phyloP scores from a whole-genome alignment of 2,329 filamentous ascomycete genomes.

The Penicillium glabrum region DNA sequence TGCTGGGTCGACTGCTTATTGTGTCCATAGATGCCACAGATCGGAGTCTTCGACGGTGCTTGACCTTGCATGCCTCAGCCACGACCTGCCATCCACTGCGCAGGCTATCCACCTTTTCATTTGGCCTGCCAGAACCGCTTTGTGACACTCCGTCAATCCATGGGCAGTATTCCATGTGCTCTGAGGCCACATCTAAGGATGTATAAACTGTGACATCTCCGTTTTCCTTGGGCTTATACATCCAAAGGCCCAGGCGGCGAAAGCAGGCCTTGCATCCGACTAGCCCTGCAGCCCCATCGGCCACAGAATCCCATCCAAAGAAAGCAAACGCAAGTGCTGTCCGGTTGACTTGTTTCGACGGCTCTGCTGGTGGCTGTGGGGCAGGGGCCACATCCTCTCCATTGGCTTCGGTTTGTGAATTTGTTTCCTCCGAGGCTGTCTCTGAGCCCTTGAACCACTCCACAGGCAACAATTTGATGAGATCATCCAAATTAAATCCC shows the following conservation, averaged over 20 bases:
- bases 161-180: slow-evolving; percentile 82
- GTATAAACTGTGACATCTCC: slow-evolving; percentile 36
- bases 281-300: slow-evolving; percentile 55
- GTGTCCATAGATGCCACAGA: slow-evolving; percentile 26
- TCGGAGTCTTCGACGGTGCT: slow-evolving; percentile 33
- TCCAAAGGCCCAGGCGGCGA: slow-evolving; percentile 86
- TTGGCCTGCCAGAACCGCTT: slow-evolving; percentile 42
- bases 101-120: slow-evolving; percentile 32
- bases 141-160: slow-evolving; percentile 70
- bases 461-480: slow-evolving; percentile 30
- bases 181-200: slow-evolving; percentile 66
- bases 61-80: slow-evolving; percentile 43
- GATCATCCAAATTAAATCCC: slow-evolving; percentile 30
- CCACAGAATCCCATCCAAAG: slow-evolving; percentile 69
- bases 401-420: neutral
- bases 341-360: slow-evolving; percentile 49
- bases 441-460: slow-evolving; percentile 21
- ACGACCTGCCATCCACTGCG: slow-evolving; percentile 50
- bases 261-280: slow-evolving; percentile 84
- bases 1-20: slow-evolving; percentile 28
- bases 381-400: neutral
- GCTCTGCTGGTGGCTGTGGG: slow-evolving; percentile 10
- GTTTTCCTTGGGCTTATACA: slow-evolving; percentile 77
- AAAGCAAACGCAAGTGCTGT: slow-evolving; percentile 68
- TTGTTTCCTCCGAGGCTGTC: neutral